Conservation (phyloP, 1,284 basidiomycete species). For the Cryptococcus hybrid region DNA sequence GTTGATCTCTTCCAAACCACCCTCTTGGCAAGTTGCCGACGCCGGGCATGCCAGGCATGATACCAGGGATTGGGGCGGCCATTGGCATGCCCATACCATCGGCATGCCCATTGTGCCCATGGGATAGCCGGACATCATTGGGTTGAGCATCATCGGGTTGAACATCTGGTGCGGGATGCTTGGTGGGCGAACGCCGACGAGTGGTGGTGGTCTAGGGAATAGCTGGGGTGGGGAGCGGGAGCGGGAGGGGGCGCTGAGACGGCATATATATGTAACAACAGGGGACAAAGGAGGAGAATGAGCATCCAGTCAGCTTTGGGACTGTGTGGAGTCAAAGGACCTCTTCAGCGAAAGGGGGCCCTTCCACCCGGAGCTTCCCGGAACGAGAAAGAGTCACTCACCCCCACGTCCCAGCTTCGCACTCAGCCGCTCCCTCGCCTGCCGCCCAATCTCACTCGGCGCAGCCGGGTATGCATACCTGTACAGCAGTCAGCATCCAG, state of each 20-base stretch:
- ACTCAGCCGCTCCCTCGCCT: slow-evolving; percentile 23
- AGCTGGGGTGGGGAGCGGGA: slow-evolving; percentile 10
- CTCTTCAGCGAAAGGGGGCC: not conserved
- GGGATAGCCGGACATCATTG: slow-evolving; percentile 18
- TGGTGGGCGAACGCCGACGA: slow-evolving; percentile 14
- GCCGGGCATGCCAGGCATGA: slow-evolving; percentile 37
- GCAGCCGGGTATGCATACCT: slow-evolving; percentile 35
- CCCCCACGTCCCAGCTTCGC: slow-evolving; percentile 11
- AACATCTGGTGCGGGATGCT: slow-evolving; percentile 10
- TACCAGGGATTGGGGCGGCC: slow-evolving; percentile 23
- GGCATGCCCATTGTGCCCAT: slow-evolving; percentile 22
- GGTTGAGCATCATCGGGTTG: slow-evolving; percentile 12
- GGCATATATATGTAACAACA: not conserved
- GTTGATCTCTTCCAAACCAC: slow-evolving; percentile 35
- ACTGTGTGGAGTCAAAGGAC: not conserved
- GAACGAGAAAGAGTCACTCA: slow-evolving; percentile 3
- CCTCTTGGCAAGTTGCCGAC: slow-evolving; percentile 36
- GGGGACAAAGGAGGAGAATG: not conserved
- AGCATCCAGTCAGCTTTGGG: not conserved
- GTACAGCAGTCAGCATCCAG: not conserved
- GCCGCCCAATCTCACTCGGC: slow-evolving; percentile 24
- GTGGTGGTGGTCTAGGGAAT: slow-evolving; percentile 16
- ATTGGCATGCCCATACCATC: slow-evolving; percentile 26
- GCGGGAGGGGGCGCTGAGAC: slow-evolving; percentile 5
- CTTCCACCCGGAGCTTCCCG: not conserved